Evolutionary conservation across 2,329 filamentous ascomycete genomes (phyloP).

Genomic region (Cytospora leucostoma): DNA sequence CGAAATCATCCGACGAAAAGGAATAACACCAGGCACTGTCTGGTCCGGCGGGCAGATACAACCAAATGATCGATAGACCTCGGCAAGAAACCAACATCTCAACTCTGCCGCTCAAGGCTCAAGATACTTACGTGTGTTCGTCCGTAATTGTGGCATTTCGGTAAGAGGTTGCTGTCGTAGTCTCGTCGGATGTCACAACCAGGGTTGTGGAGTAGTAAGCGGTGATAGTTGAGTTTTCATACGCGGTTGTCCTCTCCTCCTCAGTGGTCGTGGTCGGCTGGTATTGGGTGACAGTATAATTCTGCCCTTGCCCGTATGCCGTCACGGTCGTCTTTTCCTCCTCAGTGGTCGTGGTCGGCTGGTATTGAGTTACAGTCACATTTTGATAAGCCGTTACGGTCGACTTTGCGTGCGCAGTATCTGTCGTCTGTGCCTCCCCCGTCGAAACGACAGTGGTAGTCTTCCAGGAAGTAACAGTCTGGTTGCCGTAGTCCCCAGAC

Average conservation of each 20-base stretch:
- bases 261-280: background rate
- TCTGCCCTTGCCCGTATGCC: background rate
- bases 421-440: slow-evolving; percentile 13
- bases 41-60: background rate
- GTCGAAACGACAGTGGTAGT: slow-evolving; percentile 14
- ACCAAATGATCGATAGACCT: background rate
- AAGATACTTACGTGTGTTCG: background rate
- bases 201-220: background rate
- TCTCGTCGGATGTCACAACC: background rate
- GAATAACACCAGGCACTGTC: background rate
- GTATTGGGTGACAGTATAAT: background rate
- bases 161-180: background rate
- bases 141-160: background rate
- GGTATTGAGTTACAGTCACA: background rate
- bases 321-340: background rate
- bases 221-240: background rate
- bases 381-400: slow-evolving; percentile 6
- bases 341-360: background rate
- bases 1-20: background rate
- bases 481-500: slow-evolving; percentile 9
- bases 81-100: background rate
- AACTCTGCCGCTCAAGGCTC: background rate
- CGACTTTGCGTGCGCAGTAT: slow-evolving; percentile 15
- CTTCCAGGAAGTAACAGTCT: slow-evolving; percentile 15
- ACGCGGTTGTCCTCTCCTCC: background rate